These are phyloP conservation scores for Hypoxylon sp. DNA, from an alignment of 2,329 filamentous ascomycete species.

Conservation along the genomic window DNA sequence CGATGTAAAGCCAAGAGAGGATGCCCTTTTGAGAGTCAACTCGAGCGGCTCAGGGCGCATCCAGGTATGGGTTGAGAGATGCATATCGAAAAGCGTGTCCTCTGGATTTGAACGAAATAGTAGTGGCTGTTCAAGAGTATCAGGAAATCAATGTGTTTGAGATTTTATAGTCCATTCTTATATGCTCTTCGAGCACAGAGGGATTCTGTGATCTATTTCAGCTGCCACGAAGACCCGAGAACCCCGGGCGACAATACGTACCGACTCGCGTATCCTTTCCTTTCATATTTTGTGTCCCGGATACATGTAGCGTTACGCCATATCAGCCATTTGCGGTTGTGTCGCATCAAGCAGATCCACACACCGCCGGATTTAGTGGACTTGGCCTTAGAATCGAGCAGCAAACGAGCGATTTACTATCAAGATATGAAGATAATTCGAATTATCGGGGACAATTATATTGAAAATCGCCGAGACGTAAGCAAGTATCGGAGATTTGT, in stretches of 20 bases:
- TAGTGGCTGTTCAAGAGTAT: not conserved
- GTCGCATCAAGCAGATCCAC: conserved; percentile 32
- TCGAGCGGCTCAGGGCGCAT: conserved; percentile 45
- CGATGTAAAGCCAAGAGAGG: conserved; percentile 37
- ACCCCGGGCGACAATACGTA: not conserved
- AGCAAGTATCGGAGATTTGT: conserved; percentile 33
- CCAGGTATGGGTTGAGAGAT: conserved; percentile 45
- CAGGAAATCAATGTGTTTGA: not conserved
- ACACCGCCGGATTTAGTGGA: conserved; percentile 20
- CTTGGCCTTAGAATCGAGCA: conserved; percentile 1
- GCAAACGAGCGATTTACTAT: conserved; percentile 2
- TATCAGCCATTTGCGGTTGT: conserved; percentile 27
- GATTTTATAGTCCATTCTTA: conserved; percentile 13
- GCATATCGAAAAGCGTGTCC: conserved; percentile 28
- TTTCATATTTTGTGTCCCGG: not conserved
- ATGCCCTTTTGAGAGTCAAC: conserved; percentile 34
- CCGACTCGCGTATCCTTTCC: conserved; percentile 6
- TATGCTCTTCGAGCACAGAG: not conserved
- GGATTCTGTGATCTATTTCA: not conserved
- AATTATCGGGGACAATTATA: conserved; percentile 24
- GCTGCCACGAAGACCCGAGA: not conserved
- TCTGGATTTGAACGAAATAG: not conserved
- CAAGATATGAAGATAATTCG: conserved; percentile 34
- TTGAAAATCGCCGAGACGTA: conserved; percentile 28
- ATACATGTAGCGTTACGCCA: conserved; percentile 7